Evolutionary conservation across 495 filamentous ascomycete genomes (phyloP).

Genomic region (Podospora anserina): DNA sequence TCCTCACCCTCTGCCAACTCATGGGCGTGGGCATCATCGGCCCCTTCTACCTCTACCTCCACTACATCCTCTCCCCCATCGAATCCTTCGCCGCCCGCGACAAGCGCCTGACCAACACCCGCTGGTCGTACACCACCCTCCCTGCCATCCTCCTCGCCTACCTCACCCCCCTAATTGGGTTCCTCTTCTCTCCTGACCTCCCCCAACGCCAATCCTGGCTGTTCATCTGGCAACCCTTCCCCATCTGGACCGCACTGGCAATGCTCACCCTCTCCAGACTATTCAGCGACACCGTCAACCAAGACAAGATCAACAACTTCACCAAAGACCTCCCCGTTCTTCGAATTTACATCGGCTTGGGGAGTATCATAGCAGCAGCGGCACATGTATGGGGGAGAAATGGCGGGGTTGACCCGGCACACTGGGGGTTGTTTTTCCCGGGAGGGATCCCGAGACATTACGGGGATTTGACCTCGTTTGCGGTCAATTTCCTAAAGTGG

Average conservation of each 20-base stretch:
- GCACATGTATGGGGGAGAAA: conserved; percentile 13
- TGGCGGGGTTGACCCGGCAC: neutral
- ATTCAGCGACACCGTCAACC: conserved; percentile 10
- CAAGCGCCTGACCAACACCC: conserved; percentile 15
- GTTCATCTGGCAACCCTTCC: conserved; percentile 20
- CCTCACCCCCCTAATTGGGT: conserved; percentile 42
- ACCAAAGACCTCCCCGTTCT: conserved; percentile 8
- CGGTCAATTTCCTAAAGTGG: conserved; percentile 15
- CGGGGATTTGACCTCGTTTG: neutral
- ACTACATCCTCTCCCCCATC: conserved; percentile 19
- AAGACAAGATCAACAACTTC: conserved; percentile 7
- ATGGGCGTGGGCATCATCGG: conserved; percentile 22
- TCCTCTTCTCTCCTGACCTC: conserved; percentile 61
- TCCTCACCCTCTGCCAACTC: conserved; percentile 20
- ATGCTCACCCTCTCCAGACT: neutral
- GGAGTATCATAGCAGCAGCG: neutral
- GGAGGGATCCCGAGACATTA: neutral
- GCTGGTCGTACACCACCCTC: conserved; percentile 4
- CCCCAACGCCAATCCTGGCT: neutral
- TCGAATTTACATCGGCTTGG: conserved; percentile 3
- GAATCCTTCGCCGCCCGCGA: conserved; percentile 12
- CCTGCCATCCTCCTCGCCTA: conserved; percentile 14
- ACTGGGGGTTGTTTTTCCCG: neutral
- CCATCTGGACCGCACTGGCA: conserved; percentile 6
- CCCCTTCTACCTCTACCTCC: conserved; percentile 24